A percentile compares a stretch with the other conserved stretches of the same genome.
Evolutionary conservation across 805 yeast genomes (phyloP).

Genomic region (Pichia nanzhaoensis): DNA sequence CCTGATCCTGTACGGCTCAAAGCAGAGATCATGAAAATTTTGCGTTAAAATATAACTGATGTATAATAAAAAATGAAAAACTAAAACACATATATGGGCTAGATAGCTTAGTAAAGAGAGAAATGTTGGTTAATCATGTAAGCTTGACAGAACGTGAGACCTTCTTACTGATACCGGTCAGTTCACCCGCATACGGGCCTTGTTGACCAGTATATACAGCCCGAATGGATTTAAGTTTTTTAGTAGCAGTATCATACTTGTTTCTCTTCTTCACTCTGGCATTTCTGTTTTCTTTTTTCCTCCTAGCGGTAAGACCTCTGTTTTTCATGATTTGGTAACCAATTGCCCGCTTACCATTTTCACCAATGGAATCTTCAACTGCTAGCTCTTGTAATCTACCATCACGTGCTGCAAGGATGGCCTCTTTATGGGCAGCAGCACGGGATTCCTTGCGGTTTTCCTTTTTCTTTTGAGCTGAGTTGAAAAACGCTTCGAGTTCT

Average conservation of each 20-base stretch:
- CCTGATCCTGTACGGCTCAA: slow-evolving; percentile 12
- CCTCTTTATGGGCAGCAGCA: slow-evolving; percentile 57
- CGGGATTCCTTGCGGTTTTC: slow-evolving; percentile 46
- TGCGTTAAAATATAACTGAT: not conserved
- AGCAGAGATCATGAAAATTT: not conserved
- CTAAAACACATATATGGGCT: not conserved
- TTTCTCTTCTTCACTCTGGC: slow-evolving; percentile 97
- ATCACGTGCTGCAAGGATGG: slow-evolving; percentile 73
- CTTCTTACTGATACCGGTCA: slow-evolving; percentile 95
- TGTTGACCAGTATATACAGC: slow-evolving; percentile 74
- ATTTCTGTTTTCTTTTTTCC: slow-evolving; percentile 91
- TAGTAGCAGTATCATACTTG: slow-evolving; percentile 91
- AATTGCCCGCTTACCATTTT: slow-evolving; percentile 88
- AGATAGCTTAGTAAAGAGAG: not conserved
- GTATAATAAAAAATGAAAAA: not conserved
- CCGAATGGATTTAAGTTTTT: slow-evolving; percentile 85
- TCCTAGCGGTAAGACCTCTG: slow-evolving; percentile 89
- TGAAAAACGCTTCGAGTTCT: slow-evolving; percentile 8
- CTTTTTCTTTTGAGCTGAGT: slow-evolving; percentile 25
- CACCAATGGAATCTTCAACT: slow-evolving; percentile 51
- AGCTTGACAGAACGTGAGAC: slow-evolving; percentile 64
- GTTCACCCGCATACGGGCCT: slow-evolving; percentile 87
- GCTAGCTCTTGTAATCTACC: slow-evolving; percentile 69
- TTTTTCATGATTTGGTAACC: slow-evolving; percentile 93
- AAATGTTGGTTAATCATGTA: not conserved